Base-by-base conservation (phyloP, 345 rosid genomes). In the Triadica sebifera region DNA sequence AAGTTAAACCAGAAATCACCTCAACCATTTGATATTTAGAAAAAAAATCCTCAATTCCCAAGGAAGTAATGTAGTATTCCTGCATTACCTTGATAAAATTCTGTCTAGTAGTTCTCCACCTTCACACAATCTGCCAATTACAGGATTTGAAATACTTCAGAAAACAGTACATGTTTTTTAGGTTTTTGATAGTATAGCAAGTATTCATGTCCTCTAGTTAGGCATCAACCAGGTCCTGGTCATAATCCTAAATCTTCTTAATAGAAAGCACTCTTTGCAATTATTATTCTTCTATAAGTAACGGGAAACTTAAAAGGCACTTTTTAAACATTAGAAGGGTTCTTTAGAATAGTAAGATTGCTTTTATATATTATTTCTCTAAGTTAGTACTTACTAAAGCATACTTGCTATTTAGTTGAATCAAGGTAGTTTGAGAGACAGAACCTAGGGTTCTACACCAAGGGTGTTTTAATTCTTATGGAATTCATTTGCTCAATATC, bases 21-120 rank as follows among this genome's bases (percentile, higher is more conserved):
- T 37, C 7, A 50, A 55, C 10, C 20, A 25, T 38, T 37, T 34
- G 60, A 38, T 19, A 47, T n/a, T 29, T 29, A 1, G 34, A 29
- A 37, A 47, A 50, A 20, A 4, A 15, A 2, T n/a, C n/a, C n/a
- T n/a, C 47, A 6, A 59, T 63, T 38, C 70, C 51, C 53, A 45
- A 3, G 6, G 8, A 47, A 12, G 70, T 24, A 16, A 50, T 15
- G 41, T 17, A 8, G 29, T 38, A 25, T 66, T 15, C 15, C 17
- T 19, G 38, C 29, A 22, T 47, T 88, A 91, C 98, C 97, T 89
- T 4, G 91, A 82, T 78, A 95, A 84, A 78, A 95, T 93, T 82
- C 94, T 87, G 71, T 93, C 99, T 71, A 95, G 83, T 12, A 91
- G 79, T 79, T 95, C 99, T 69, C 99, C 97, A 78, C 98, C 99